phyloP scores from a whole-genome alignment of 345 rosid species.

The Citrus sp. region DNA sequence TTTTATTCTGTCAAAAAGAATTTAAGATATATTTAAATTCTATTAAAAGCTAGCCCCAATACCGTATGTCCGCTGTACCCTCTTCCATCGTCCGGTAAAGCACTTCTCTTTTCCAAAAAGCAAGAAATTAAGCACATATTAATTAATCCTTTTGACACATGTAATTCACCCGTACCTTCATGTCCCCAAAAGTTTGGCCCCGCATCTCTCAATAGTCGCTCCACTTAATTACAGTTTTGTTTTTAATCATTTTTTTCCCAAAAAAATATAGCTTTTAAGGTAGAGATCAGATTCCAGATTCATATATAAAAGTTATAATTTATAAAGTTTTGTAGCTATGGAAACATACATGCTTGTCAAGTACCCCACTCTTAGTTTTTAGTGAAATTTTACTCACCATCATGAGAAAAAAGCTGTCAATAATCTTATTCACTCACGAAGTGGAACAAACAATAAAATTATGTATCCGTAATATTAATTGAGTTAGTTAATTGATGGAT shows the following conservation, averaged over 20 bases:
- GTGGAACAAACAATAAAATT: background rate
- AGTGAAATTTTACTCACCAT: background rate
- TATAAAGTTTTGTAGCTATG: background rate
- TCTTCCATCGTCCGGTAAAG: background rate
- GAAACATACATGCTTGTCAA: background rate
- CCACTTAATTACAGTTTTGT: background rate
- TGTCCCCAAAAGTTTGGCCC: constrained; percentile 1
- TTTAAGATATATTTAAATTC: background rate
- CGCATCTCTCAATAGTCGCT: background rate
- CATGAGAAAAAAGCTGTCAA: too few species aligned
- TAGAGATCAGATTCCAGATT: background rate
- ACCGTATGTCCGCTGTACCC: background rate
- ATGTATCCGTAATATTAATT: background rate
- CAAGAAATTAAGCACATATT: background rate
- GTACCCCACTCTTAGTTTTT: background rate
- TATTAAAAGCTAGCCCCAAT: background rate
- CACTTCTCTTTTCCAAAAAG: background rate
- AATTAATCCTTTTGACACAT: too few species aligned
- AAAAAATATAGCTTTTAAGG: too few species aligned
- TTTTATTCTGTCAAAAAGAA: too few species aligned
- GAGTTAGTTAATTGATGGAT: too few species aligned
- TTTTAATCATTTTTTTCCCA: too few species aligned
- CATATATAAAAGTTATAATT: background rate
- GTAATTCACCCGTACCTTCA: background rate
- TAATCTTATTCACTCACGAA: background rate